These are phyloP conservation scores for Flueggea neowawraea DNA, from an alignment of 441 rosid genomes.

Conservation along the genomic window DNA sequence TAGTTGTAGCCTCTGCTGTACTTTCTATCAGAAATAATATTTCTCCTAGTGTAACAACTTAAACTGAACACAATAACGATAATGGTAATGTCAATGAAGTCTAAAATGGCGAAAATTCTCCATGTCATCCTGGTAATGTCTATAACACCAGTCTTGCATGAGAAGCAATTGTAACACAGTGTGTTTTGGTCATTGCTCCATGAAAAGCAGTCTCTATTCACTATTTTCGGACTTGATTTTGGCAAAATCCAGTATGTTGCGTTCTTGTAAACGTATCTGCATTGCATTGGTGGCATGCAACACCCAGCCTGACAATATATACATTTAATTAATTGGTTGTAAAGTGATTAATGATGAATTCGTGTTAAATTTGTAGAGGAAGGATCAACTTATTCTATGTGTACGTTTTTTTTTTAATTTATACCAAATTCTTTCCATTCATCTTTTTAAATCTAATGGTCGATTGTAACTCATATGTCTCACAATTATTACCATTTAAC, in stretches of 20 bases:
- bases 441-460: too few species aligned
- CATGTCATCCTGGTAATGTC: constrained; percentile 43
- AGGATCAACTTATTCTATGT: too few species aligned
- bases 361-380: too few species aligned
- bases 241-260: constrained; percentile 20
- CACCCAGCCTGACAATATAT: constrained; percentile 25
- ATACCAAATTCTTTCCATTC: too few species aligned
- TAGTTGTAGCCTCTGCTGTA: neutral
- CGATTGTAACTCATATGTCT: too few species aligned
- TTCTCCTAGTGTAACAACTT: constrained; percentile 8
- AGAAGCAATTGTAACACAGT: constrained; percentile 47
- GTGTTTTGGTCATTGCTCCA: constrained; percentile 30
- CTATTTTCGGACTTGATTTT: neutral
- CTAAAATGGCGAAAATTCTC: constrained; percentile 34
- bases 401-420: too few species aligned
- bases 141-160: constrained; percentile 58
- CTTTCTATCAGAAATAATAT: neutral
- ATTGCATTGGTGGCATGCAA: constrained; percentile 37
- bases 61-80: constrained; percentile 4
- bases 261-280: constrained; percentile 14
- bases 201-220: constrained; percentile 24
- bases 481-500: too few species aligned
- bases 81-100: constrained; percentile 26
- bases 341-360: too few species aligned
- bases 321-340: too few species aligned